Evolutionary conservation across 768 basidiomycete species (phyloP).

Genomic region (Rhodocollybia butyracea): DNA sequence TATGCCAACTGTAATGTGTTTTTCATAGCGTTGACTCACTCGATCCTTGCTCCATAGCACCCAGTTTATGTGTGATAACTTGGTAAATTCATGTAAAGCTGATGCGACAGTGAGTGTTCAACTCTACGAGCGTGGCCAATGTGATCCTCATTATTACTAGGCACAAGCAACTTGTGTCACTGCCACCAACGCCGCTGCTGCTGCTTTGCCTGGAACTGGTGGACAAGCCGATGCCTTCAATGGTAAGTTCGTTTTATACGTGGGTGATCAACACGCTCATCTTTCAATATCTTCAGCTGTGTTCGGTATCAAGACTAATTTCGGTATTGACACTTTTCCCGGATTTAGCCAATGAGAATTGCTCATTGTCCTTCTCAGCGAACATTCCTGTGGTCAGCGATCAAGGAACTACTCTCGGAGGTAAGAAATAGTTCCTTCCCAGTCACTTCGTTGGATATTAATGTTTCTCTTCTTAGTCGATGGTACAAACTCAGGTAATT

Average conservation of each 20-base stretch:
- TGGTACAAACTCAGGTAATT: constrained; percentile 27
- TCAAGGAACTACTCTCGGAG: background rate
- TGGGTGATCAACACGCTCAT: too few relatives aligned
- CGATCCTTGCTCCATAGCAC: too few relatives aligned
- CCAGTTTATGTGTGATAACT: constrained; percentile 50
- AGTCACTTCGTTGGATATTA: constrained; percentile 30
- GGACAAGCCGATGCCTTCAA: constrained; percentile 56
- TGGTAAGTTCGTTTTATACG: too few relatives aligned
- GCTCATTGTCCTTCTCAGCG: too few relatives aligned
- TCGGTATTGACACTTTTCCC: too few relatives aligned
- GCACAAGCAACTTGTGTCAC: constrained; percentile 44
- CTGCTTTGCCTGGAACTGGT: constrained; percentile 34
- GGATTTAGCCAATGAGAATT: too few relatives aligned
- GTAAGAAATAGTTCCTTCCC: background rate
- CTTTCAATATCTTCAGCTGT: too few relatives aligned
- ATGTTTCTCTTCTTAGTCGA: constrained; percentile 15
- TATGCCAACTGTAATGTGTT: too few relatives aligned
- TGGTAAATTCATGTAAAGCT: constrained; percentile 51
- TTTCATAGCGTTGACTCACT: too few relatives aligned
- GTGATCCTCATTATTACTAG: too few relatives aligned
- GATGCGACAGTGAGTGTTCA: constrained; percentile 51
- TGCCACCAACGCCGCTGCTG: constrained; percentile 35
- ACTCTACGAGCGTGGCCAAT: too few relatives aligned
- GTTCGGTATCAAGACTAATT: constrained; percentile 36
- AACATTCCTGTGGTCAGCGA: constrained; percentile 19